Percentiles rank a stretch among this genome's conserved stretches.
Evolutionary conservation across 257 asterid genomes (phyloP).

Genomic region (Misopates orontium): DNA sequence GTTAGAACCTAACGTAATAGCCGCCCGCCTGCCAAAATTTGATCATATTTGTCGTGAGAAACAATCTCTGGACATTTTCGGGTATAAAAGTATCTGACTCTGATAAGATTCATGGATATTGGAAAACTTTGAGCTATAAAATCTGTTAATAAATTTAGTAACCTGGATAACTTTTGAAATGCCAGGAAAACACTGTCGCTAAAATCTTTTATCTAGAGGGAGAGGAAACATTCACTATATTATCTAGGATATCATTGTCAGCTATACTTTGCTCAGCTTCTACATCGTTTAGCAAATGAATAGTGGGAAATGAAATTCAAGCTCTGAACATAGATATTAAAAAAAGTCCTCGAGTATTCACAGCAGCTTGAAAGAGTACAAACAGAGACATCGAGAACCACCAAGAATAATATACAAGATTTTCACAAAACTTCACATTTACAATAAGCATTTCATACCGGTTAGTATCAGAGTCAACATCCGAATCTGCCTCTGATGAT

Average conservation of each 20-base stretch:
- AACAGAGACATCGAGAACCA: too few species aligned
- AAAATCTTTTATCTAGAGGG: background rate
- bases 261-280: background rate
- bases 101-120: background rate
- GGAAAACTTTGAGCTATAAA: background rate
- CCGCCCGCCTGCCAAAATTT: constrained; percentile 1
- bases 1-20: constrained; percentile 28
- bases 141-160: background rate
- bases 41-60: background rate
- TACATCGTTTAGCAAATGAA: background rate
- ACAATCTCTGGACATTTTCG: background rate
- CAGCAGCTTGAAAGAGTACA: background rate
- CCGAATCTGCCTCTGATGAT: constrained; percentile 38
- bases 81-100: background rate
- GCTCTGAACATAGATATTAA: background rate
- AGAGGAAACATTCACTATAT: background rate
- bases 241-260: background rate
- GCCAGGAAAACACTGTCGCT: too few species aligned
- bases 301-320: background rate
- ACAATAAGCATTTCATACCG: background rate
- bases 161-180: too few species aligned
- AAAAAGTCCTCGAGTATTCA: background rate
- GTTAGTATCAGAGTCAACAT: constrained; percentile 32
- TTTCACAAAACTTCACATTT: too few species aligned
- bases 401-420: too few species aligned